Conservation (phyloP, 1,284 basidiomycete species). For the Marasmius tenuissimus region DNA sequence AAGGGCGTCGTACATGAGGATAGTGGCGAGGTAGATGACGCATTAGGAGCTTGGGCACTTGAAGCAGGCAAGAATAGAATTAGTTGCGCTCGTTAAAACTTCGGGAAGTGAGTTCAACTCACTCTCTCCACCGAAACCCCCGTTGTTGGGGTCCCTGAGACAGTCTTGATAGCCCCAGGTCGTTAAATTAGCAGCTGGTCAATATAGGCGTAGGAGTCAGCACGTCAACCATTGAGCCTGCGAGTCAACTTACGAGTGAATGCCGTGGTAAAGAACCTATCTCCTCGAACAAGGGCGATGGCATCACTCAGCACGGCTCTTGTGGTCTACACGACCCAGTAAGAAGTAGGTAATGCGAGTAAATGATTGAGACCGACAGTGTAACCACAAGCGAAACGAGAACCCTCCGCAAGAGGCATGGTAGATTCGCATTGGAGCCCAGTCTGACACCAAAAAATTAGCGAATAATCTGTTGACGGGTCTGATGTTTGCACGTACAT, state of each 20-base stretch:
- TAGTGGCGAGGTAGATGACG: conserved; percentile 49
- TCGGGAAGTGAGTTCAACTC: conserved; percentile 5
- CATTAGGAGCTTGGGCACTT: conserved; percentile 45
- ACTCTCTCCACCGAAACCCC: conserved; percentile 34
- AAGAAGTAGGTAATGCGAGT: neutral
- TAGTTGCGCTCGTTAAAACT: neutral
- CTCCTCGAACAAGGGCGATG: neutral
- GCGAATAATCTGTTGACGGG: neutral
- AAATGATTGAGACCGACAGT: neutral
- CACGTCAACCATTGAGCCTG: neutral
- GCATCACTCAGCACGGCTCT: neutral
- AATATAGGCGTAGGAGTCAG: neutral
- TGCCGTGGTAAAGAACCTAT: neutral
- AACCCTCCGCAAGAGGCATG: neutral
- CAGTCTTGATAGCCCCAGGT: conserved; percentile 49
- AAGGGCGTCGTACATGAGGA: conserved; percentile 19
- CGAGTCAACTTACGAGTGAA: neutral
- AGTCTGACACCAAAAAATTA: neutral
- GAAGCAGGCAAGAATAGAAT: conserved; percentile 3
- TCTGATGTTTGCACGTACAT: neutral
- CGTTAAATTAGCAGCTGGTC: conserved; percentile 42
- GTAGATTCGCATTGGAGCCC: neutral
- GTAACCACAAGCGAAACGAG: neutral
- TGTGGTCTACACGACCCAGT: neutral
- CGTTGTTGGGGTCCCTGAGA: conserved; percentile 36